Percentiles rank a stretch among this genome's conserved stretches.
Evolutionary conservation across 2,329 filamentous ascomycete genomes (phyloP).

Genomic region (Delphinella strobiligena): DNA sequence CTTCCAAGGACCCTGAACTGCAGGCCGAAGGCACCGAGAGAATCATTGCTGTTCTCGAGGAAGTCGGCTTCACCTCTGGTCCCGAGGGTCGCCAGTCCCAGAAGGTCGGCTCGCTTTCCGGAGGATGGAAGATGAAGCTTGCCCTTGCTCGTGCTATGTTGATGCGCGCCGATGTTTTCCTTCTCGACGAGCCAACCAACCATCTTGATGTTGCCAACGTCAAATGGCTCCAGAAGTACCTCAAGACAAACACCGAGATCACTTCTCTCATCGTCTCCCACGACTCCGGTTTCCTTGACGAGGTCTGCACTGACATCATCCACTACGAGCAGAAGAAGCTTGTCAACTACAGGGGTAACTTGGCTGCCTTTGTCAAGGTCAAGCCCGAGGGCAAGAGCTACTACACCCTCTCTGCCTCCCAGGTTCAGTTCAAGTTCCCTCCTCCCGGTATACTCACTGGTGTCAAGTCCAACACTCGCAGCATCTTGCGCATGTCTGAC

Average conservation of each 20-base stretch:
- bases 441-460: slow-evolving; percentile 86
- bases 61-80: slow-evolving; percentile 88
- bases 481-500: slow-evolving; percentile 90
- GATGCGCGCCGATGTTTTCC: slow-evolving; percentile 86
- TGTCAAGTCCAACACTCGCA: slow-evolving; percentile 87
- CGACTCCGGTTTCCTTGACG: slow-evolving; percentile 95
- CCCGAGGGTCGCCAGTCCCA: slow-evolving; percentile 80
- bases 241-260: slow-evolving; percentile 91
- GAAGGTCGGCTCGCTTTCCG: slow-evolving; percentile 86
- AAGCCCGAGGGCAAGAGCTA: slow-evolving; percentile 95
- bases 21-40: slow-evolving; percentile 65
- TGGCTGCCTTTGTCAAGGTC: slow-evolving; percentile 71
- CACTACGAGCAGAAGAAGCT: slow-evolving; percentile 99
- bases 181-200: slow-evolving; percentile 98
- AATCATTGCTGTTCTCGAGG: slow-evolving; percentile 70
- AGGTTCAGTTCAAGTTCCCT: slow-evolving; percentile 96
- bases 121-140: slow-evolving; percentile 99
- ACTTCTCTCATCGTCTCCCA: slow-evolving; percentile 96
- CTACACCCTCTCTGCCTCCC: slow-evolving; percentile 82
- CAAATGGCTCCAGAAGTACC: slow-evolving; percentile 88
- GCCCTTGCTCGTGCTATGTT: slow-evolving; percentile 93
- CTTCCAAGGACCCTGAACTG: slow-evolving; percentile 78
- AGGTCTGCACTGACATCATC: slow-evolving; percentile 97
- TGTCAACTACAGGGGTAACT: slow-evolving; percentile 70
- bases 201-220: slow-evolving; percentile 95